Evolutionary conservation across 768 basidiomycete species (phyloP), one percentile per base, ranked within the genome.

Genomic region (Amanita rimosa): DNA sequence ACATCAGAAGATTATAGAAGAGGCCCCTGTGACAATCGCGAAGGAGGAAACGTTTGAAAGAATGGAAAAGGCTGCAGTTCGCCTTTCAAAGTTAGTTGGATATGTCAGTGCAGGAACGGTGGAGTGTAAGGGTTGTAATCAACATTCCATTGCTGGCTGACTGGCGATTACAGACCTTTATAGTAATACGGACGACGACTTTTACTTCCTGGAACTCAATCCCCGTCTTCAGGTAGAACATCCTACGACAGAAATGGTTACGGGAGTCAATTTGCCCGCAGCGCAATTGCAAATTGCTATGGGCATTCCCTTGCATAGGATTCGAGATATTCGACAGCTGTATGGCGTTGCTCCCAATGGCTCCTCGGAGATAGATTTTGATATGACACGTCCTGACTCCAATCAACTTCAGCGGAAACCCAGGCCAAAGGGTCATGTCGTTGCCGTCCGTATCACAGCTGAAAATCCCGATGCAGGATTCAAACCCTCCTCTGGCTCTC

Each of bases 401-500:
- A 83, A 78, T 60, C 78, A 84, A 61, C 78, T 87, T 27, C 96
- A 98, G 65, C 87, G 95, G 57, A 96, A 89, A 67, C 96, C 96
- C 35, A 78, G 79, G 24, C 96, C 96, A 45, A 98, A 98, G 67
- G 96, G 96, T 27, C 96, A 99, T 62, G 96, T 98, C 55, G 88
- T 99, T 56, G 96, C 96, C 36, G 96, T 97, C 56, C 94, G 96
- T 60, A 98, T 99, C 64, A 99, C 96, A 5, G 95, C 94, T 27
- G 96, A 99, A 69, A 99, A 99, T 65, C 96, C 96, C 21, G 96
- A 99, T 60, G 96, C 96, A 8, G 96, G 96, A 4, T 99, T 99
- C 77, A 99, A 99, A 67, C 96, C 96, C 0, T 98, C 96, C 1
- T 94, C 91, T 2, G 96, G 96, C 54, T 85, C 88, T 34, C 73